Evolutionary conservation across 1,139 yeast genomes (phyloP).

Genomic region (Blastobotrys capitulatus): DNA sequence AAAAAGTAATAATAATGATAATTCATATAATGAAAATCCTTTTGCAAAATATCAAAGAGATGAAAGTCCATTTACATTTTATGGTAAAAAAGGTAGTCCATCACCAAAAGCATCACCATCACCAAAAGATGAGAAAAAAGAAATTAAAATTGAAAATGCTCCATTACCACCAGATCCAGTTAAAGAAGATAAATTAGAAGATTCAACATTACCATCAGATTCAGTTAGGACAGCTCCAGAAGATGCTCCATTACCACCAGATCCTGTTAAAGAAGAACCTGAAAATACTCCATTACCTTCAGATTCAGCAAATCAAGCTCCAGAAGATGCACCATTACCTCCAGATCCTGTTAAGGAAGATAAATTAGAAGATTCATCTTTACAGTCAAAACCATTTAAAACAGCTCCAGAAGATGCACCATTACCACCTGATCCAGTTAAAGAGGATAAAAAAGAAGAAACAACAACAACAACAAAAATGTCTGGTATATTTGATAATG

Average conservation of each 20-base stretch:
- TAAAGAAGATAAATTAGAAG: background rate
- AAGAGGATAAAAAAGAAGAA: background rate
- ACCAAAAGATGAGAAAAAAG: too few relatives aligned
- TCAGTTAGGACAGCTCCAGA: background rate
- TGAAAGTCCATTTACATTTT: background rate
- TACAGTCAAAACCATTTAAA: conserved; percentile 12
- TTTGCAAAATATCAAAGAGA: background rate
- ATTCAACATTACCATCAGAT: background rate
- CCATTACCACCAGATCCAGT: background rate
- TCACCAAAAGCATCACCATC: too few relatives aligned
- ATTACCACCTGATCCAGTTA: background rate
- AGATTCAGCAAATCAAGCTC: background rate
- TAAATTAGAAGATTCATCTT: conserved; percentile 11
- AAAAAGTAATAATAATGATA: background rate
- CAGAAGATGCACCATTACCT: background rate
- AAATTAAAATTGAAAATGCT: background rate
- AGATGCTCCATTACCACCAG: conserved; percentile 15
- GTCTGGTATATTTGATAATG: background rate
- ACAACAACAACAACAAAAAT: background rate
- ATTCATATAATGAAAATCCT: conserved; percentile 2
- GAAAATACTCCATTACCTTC: background rate
- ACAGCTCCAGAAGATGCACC: background rate
- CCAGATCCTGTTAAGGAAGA: background rate
- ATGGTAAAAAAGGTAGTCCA: too few relatives aligned
- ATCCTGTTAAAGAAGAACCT: conserved; percentile 8